Base-by-base conservation (phyloP, 345 rosid genomes). In the Brassica cretica region DNA sequence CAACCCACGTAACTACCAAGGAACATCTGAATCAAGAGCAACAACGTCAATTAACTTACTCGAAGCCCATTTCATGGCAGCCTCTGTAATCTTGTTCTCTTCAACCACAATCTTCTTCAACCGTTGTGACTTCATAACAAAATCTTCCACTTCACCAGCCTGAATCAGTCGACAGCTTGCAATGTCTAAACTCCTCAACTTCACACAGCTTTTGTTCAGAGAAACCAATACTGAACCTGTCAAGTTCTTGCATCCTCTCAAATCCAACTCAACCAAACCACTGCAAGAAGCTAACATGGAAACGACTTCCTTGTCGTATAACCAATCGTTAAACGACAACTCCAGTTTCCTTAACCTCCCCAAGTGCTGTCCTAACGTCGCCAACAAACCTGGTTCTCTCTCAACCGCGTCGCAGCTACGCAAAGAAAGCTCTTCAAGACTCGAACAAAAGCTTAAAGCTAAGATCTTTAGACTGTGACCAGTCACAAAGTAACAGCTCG, bases 401-500 rank as follows among this genome's bases (percentile, higher is more conserved):
- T 87, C 94, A 4, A 90, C 87, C 32, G 90, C 91, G 41, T 90
- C 92, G 32, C 98, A 94, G 62, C 86, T 87, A 14, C 87, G 84
- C 61, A 94, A 68, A 4, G 92, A 85, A 60, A 94, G 76, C 82
- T 90, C 94, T 81, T 82, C 81, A 39, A 94, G 91, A 39, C 79
- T 78, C 6, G 84, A 79, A 64, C 84, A 80, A 74, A 86, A 75
- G 70, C 89, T 87, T 51, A 80, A 70, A 66, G 88, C 90, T 6
- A 92, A 77, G 49, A 79, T 78, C 83, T 80, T 89, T 33, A 94
- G 85, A 27, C 97, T 91, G n/a, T 85, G 86, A 30, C 98, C 93
- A 8, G 92, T 85, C 51, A 88, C 93, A 73, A 94, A 86, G 72
- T 88, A 89, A 39, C 93, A 92, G 68, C 96, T 94, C 70, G 88